Conservation (phyloP, 768 basidiomycete genomes). For the Kwoniella heveanensis region DNA sequence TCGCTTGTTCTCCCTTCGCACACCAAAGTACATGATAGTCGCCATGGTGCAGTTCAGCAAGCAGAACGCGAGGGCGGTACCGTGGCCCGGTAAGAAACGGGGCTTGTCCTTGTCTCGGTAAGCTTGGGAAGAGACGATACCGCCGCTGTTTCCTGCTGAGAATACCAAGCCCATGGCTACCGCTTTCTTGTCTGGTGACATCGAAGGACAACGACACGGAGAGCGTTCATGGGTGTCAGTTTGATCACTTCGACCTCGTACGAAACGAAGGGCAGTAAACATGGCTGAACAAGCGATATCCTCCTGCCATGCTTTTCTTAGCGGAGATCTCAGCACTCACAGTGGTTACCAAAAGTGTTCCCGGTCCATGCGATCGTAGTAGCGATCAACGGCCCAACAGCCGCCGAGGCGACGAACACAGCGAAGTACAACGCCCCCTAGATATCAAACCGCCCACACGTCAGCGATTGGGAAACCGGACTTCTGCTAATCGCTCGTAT, state of each 20-base stretch:
- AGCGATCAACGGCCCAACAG: slow-evolving; percentile 54
- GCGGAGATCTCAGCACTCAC: no score
- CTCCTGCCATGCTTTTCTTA: no score
- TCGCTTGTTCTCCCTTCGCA: slow-evolving; percentile 55
- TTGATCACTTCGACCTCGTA: no score
- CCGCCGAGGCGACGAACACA: slow-evolving; percentile 50
- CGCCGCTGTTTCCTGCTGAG: slow-evolving; percentile 54
- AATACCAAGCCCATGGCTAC: slow-evolving; percentile 53
- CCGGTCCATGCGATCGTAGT: slow-evolving; percentile 56
- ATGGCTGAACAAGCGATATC: no score
- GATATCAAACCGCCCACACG: no score
- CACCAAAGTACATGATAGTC: slow-evolving; percentile 47
- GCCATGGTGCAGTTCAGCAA: slow-evolving; percentile 43
- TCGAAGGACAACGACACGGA: not conserved
- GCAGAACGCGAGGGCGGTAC: slow-evolving; percentile 52
- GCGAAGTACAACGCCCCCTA: slow-evolving; percentile 53
- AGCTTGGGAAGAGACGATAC: slow-evolving; percentile 53
- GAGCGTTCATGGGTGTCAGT: no score
- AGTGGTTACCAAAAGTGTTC: slow-evolving; percentile 52
- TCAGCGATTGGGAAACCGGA: no score
- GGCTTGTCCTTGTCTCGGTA: slow-evolving; percentile 53
- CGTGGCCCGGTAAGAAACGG: slow-evolving; percentile 50
- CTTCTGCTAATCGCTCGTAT: no score
- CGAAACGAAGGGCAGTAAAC: not conserved
- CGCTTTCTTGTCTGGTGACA: slow-evolving; percentile 34